A percentile compares a stretch with the other conserved stretches of the same genome.
phyloP scores from a whole-genome alignment of 495 filamentous ascomycete species.

The Penicillium herquei region DNA sequence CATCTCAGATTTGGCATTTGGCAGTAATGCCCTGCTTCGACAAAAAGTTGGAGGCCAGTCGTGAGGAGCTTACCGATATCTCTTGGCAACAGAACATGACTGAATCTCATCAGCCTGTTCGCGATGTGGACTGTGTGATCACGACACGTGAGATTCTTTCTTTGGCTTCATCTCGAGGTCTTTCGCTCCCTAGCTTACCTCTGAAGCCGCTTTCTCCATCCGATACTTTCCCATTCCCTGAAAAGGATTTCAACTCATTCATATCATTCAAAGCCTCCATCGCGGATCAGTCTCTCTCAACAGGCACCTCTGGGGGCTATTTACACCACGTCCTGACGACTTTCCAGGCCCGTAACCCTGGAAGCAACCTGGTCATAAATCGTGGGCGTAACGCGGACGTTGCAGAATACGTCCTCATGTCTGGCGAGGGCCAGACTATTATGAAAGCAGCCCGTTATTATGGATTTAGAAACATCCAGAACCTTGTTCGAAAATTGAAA shows the following conservation, averaged over 20 bases:
- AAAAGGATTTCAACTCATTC: conserved; percentile 64
- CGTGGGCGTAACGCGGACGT: conserved; percentile 89
- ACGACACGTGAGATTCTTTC: conserved; percentile 90
- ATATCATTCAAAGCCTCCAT: conserved; percentile 51
- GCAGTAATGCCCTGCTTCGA: conserved; percentile 98
- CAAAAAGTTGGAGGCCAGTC: conserved; percentile 95
- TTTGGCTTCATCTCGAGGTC: conserved; percentile 72
- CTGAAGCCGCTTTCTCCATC: conserved; percentile 45
- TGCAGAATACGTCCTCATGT: conserved; percentile 70
- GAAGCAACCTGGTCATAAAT: conserved; percentile 62
- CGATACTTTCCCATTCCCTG: conserved; percentile 58
- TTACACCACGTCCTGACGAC: conserved; percentile 74
- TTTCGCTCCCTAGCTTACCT: conserved; percentile 70
- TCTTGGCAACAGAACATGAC: conserved; percentile 57
- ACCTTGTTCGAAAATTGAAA: conserved; percentile 85
- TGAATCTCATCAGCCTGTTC: conserved; percentile 51
- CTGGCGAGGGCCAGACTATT: conserved; percentile 52
- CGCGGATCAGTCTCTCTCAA: conserved; percentile 31
- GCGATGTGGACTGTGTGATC: conserved; percentile 97
- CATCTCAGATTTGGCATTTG: conserved; percentile 86
- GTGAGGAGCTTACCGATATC: conserved; percentile 82
- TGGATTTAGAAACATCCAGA: conserved; percentile 97
- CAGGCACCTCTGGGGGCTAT: conserved; percentile 87
- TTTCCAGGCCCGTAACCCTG: conserved; percentile 66
- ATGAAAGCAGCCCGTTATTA: conserved; percentile 89